These are phyloP conservation scores for Fusarium sp. DNA, from an alignment of 2,329 filamentous ascomycete species.

Conservation along the genomic window DNA sequence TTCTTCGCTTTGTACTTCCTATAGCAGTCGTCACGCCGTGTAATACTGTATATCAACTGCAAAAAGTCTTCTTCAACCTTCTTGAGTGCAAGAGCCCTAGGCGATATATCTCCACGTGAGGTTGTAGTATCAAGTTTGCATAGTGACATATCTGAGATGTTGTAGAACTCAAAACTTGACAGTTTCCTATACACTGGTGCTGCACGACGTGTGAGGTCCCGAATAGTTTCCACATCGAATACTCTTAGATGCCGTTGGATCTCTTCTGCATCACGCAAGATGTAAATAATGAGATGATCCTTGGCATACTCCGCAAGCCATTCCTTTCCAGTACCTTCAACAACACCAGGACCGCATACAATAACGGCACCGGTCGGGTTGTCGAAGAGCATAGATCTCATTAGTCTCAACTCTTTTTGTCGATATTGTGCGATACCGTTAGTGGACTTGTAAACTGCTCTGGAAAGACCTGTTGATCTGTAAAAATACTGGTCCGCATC, in stretches of 20 bases:
- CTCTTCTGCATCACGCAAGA: not conserved
- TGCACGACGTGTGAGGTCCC: not conserved
- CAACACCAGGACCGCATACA: constrained; percentile 6
- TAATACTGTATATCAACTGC: not conserved
- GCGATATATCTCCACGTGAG: not conserved
- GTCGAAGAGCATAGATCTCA: constrained; percentile 4
- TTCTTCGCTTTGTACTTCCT: not conserved
- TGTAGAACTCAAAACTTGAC: constrained; percentile 4
- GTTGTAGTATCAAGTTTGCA: not conserved
- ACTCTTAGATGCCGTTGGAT: not conserved
- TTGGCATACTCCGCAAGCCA: not conserved
- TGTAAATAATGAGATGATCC: not conserved
- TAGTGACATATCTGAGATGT: not conserved
- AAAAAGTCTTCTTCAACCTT: constrained; percentile 9
- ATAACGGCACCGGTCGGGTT: not conserved
- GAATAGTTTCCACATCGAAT: not conserved
- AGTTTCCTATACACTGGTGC: not conserved
- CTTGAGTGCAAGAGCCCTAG: constrained; percentile 1
- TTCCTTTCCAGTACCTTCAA: not conserved
- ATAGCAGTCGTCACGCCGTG: not conserved
- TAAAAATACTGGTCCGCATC: constrained; percentile 11
- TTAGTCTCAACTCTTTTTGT: not conserved
- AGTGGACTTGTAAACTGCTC: not conserved
- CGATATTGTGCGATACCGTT: not conserved
- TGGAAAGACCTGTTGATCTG: not conserved